These are phyloP conservation scores for Cyclotella sp. DNA, from an alignment of 108 stramenopile species.

Conservation along the genomic window DNA sequence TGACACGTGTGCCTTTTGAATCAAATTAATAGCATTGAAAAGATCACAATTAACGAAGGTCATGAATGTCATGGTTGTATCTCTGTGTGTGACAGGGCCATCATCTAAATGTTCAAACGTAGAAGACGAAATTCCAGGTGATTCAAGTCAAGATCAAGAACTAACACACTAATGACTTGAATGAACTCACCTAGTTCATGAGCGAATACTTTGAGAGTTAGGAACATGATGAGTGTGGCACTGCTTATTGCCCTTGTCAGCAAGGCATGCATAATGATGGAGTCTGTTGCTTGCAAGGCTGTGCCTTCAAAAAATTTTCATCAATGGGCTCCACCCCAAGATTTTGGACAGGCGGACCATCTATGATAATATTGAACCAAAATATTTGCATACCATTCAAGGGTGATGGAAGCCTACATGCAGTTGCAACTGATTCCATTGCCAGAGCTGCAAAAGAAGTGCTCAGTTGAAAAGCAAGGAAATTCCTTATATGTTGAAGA, in stretches of 20 bases:
- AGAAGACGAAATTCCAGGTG: background rate
- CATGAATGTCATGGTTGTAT: conserved; percentile 99
- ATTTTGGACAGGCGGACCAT: conserved; percentile 93
- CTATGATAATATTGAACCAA: conserved; percentile 99
- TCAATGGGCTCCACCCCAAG: conserved; percentile 95
- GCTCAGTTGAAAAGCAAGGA: conserved; percentile 94
- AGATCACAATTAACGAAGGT: conserved; percentile 97
- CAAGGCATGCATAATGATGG: conserved; percentile 88
- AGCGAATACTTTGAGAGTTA: conserved; percentile 91
- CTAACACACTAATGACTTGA: background rate
- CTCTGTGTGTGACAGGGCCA: conserved; percentile 82
- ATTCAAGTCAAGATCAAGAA: background rate
- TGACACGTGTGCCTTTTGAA: too few relatives aligned
- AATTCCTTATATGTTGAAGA: conserved; percentile 99
- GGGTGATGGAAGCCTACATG: conserved; percentile 86
- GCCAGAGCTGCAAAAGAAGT: conserved; percentile 95
- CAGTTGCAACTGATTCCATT: conserved; percentile 91
- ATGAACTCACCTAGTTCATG: conserved; percentile 65
- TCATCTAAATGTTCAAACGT: conserved; percentile 51
- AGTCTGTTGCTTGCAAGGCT: conserved; percentile 90
- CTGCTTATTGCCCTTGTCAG: conserved; percentile 86
- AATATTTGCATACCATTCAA: conserved; percentile 93
- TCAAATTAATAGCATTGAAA: too few relatives aligned
- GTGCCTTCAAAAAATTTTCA: conserved; percentile 78
- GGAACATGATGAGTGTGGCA: conserved; percentile 84